Evolutionary conservation across 2,329 filamentous ascomycete species (phyloP).

Genomic region (Paecilomyces sp.): DNA sequence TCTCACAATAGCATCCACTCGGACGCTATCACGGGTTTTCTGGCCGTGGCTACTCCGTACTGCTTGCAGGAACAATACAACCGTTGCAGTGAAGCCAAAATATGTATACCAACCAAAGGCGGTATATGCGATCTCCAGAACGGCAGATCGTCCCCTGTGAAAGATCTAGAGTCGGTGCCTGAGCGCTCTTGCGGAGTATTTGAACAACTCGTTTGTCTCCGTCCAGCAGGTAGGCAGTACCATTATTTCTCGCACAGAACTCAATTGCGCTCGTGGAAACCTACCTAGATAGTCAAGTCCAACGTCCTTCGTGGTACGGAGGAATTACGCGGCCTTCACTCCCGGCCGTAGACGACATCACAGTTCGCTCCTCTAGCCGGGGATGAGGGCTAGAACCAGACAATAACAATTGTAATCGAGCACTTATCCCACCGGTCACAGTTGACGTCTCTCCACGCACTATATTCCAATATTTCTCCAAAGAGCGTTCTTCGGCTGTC

Average conservation of each 20-base stretch:
- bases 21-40: neutral
- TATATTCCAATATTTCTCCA: neutral
- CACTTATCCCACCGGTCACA: neutral
- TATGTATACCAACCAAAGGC: neutral
- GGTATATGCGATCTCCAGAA: neutral
- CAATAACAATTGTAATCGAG: neutral
- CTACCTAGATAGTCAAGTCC: neutral
- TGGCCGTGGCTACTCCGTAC: neutral
- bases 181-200: neutral
- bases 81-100: neutral
- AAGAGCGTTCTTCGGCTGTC: neutral
- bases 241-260: neutral
- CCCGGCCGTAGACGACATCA: neutral
- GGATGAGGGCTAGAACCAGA: neutral
- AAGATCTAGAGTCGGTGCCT: neutral
- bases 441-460: neutral
- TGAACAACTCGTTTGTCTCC: neutral
- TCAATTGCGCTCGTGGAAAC: neutral
- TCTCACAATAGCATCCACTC: neutral
- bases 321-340: neutral
- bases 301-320: neutral
- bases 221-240: neutral
- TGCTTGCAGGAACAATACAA: neutral
- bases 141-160: neutral
- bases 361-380: neutral